Base-by-base conservation (phyloP, 2,329 filamentous ascomycete species). In the Magnaporthiopsis rhizophila region DNA sequence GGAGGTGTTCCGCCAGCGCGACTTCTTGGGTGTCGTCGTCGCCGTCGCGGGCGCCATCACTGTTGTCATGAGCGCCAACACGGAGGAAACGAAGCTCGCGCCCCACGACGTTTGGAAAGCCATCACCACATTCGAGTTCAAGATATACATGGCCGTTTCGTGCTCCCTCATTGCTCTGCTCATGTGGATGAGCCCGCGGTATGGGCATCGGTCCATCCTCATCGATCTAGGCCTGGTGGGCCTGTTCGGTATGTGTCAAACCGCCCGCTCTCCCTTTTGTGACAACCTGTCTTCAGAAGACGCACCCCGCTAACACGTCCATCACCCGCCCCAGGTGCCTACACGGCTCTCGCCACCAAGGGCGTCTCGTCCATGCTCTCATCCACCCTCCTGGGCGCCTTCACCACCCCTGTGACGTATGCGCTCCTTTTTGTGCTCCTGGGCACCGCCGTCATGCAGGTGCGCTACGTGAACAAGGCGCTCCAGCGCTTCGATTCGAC, bases 271-370 rank as follows among this genome's bases (percentile, higher is more conserved):
- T 36, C 18, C 12, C 36, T 45, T 15, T 56, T 24, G 15, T 34
- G 13, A 15, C 24, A 26, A 18, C 7, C 5, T 18, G 8, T n/a
- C 15, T 11, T 5, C 9, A 38, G 21, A 6, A 28, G 53, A 15
- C 34, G 12, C 26, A 26, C 21, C 34, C 30, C 32, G 58, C 45
- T 59, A 53, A 65, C 58, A 32, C 12, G 11, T 61, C 11, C 61
- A 26, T 18, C 15, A 32, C 24, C 2, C 34, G 18, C 36, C 2
- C 28, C 61, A 92, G 91, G 92, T 69, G 95, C 92, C 66, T 99
- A 97, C 76, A 99, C 95, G n/a, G 95, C 91, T 13, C 82, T 99
- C 7, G 92, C 94, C 1, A 99, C 95, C 36, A 99, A 99, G 75
- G 95, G 95, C 64, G 91, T 99, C 56, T 94, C 95, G 1, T 98